phyloP scores from a whole-genome alignment of 2,329 filamentous ascomycete genomes.

The Xylariaceae sp. region DNA sequence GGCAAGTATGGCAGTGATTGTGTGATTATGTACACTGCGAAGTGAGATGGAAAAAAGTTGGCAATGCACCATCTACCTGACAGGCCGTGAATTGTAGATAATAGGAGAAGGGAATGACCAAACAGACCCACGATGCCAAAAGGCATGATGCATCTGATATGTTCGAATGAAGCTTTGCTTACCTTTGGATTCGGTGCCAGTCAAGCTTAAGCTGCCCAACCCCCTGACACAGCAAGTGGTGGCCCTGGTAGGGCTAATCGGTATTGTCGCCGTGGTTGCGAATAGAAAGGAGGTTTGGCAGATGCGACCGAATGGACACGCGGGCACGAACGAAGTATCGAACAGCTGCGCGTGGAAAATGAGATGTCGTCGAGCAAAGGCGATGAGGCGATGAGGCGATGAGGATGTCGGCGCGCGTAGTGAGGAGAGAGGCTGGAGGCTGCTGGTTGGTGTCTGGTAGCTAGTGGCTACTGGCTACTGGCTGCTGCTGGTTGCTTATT shows the following conservation, averaged over 20 bases:
- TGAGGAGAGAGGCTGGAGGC: slow-evolving; percentile 5
- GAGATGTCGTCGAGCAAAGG: slow-evolving; percentile 13
- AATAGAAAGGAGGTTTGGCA: slow-evolving; percentile 11
- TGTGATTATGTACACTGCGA: background rate
- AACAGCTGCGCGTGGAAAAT: slow-evolving; percentile 4
- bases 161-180: slow-evolving; percentile 13
- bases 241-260: slow-evolving; percentile 24
- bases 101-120: background rate
- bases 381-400: slow-evolving; percentile 3
- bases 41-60: background rate
- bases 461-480: no score
- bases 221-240: slow-evolving; percentile 31
- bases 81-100: background rate
- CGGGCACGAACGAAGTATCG: slow-evolving; percentile 4
- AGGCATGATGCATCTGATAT: background rate
- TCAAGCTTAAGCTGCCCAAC: slow-evolving; percentile 32
- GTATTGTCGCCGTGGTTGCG: slow-evolving; percentile 22
- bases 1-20: background rate
- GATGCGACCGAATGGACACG: slow-evolving; percentile 19
- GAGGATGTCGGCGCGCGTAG: no score
- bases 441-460: no score
- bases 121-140: background rate
- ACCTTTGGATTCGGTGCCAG: slow-evolving; percentile 27
- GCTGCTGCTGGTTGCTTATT: no score
- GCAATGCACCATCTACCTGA: background rate